Conservation (phyloP, 257 asterid genomes). For the Nicotiana sylvestris region DNA sequence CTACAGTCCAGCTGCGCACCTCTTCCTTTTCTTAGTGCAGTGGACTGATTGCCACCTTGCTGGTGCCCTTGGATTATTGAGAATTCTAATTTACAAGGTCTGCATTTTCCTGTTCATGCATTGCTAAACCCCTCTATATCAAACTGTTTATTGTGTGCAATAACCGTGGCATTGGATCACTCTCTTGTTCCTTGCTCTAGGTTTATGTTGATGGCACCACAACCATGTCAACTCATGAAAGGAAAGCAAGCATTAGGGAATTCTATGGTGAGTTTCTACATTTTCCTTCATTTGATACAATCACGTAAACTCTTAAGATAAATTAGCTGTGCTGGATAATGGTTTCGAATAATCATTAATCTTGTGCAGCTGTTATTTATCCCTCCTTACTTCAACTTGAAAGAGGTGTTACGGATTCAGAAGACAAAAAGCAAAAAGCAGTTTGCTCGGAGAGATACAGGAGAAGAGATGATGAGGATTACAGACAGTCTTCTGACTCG, state of each 20-base stretch:
- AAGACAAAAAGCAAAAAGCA: slow-evolving; percentile 80
- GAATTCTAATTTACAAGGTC: slow-evolving; percentile 89
- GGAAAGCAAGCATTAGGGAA: slow-evolving; percentile 91
- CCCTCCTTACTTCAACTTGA: slow-evolving; percentile 88
- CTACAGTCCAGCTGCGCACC: slow-evolving; percentile 89
- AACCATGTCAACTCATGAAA: slow-evolving; percentile 88
- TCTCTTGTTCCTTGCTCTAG: slow-evolving; percentile 33
- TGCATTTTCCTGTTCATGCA: slow-evolving; percentile 7
- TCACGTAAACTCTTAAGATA: background rate
- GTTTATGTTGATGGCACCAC: slow-evolving; percentile 95
- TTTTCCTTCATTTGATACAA: background rate
- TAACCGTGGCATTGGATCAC: background rate
- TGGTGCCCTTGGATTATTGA: slow-evolving; percentile 89
- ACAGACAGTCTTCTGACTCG: slow-evolving; percentile 40
- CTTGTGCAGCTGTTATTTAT: slow-evolving; percentile 73
- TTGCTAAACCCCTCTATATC: background rate
- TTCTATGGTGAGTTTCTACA: slow-evolving; percentile 61
- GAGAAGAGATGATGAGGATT: slow-evolving; percentile 71
- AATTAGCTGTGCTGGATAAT: background rate
- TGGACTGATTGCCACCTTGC: slow-evolving; percentile 97
- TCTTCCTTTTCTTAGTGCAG: slow-evolving; percentile 83
- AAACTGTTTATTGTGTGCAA: background rate
- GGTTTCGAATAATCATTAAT: slow-evolving; percentile 19
- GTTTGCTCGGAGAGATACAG: slow-evolving; percentile 70
- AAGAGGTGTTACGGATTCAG: slow-evolving; percentile 76